Evolutionary conservation across 768 basidiomycete genomes (phyloP), one percentile per base, ranked within the genome.

Genomic region (Vararia minispora): DNA sequence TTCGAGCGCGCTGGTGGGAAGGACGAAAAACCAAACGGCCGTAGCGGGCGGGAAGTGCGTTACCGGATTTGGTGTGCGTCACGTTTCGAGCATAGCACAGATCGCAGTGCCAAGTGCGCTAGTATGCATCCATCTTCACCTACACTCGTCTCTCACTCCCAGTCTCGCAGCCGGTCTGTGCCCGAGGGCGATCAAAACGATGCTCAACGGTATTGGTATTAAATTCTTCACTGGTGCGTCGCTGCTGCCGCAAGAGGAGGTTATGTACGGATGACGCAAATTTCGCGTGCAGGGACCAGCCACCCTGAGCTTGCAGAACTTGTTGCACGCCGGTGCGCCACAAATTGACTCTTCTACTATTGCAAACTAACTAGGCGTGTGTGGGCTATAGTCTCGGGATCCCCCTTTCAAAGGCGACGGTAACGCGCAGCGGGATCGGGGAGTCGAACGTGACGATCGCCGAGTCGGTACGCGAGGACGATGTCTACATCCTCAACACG

Each of bases 401-500:
- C 35, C 74, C 85, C 28, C 71, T 98, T 41, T 83, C 87, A 38
- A 84, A 81, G 47, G 88, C 88, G 14, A 82, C 88, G 50, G 78
- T 95, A 40, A 80, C 82, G 39, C 79, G 79, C 51, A 90, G 86
- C 56, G 80, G 86, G 17, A 84, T 90, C 44, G 88, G 91, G 40
- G 94, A 97, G 65, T 88, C 87, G 33, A 75, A 75, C 52, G 88
- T 98, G 36, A 82, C 84, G 48, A 89, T 99, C 57, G 73, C 75
- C 47, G 91, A 97, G 63, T 91, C 87, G 31, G 94, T 99, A 25
- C 86, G 95, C 44, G 92, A 98, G 63, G 87, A 90, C 59, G 95
- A 98, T 58, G 94, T 98, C 35, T 99, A 98, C 64, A 97, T 99
- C 59, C 81, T 99, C 66, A 95, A 91, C 62, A 88, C 89, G 27